Evolutionary conservation across 768 basidiomycete genomes (phyloP), one percentile per base, ranked within the genome.

Genomic region (Royoungia palumana): DNA sequence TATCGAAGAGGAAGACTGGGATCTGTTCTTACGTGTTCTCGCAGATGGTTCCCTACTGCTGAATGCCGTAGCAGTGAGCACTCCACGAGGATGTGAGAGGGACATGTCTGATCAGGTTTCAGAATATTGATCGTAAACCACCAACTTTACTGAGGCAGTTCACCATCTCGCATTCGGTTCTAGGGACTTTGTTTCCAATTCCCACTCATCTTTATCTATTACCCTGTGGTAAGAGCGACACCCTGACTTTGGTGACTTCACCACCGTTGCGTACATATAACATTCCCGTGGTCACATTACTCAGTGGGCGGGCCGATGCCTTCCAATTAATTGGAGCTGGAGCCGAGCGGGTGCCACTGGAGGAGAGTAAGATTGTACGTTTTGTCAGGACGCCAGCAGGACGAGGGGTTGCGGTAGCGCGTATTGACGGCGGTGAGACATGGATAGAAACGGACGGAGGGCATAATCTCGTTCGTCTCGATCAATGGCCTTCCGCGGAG

Each of bases 91-190:
- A 45, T 30, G 35, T 24, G 39, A 32, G 20, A 28, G 8, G 32
- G 35, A 14, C 19, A 43, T 16, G 14, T 36, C 38, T 61, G 17
- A 61, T 39, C 22, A 46, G 35, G 37, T 36, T 37, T 27, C 54
- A 94, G 93, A 92, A 95, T 67, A 82, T 96, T 55, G 93, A 95
- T 61, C 77, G 87, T 14, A 80, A 85, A 56, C 94, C 94, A 7
- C 94, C 94, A 9, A 91, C 89, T 3, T 73, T 93, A 4, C 72
- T 92, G 24, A 80, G 78, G 59, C 83, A 86, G 50, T 87, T 89
- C 65, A 82, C 79, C 3, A 68, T 93, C 17, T 81, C 88, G 38
- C 83, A 87, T 49, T 78, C 80, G 1, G 72, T 71, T 14, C 75
- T 83, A 14, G 69, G 69, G 11, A 62, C 75, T 14, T 69, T 86